phyloP scores from a whole-genome alignment of 2,329 filamentous ascomycete species.

The Berkeleyomyces rouxiae region DNA sequence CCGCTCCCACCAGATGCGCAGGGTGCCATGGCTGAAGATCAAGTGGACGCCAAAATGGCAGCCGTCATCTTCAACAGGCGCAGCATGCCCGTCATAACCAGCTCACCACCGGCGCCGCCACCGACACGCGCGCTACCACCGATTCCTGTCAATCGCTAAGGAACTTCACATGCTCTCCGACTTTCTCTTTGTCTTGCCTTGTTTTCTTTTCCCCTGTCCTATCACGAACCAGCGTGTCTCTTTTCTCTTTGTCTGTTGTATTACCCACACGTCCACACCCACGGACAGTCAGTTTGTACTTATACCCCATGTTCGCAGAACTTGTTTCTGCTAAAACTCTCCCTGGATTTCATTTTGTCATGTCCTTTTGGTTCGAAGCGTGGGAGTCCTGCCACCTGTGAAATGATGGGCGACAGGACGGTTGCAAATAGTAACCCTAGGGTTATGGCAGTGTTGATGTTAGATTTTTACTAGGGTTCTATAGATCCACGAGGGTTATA shows the following conservation, averaged over 20 bases:
- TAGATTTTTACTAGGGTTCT: too few species aligned
- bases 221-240: neutral
- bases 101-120: conserved; percentile 37
- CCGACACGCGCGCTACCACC: conserved; percentile 39
- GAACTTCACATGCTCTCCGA: neutral
- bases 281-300: neutral
- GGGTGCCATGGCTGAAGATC: neutral
- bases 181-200: neutral
- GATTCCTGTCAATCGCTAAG: conserved; percentile 24
- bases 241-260: neutral
- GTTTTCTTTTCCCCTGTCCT: neutral
- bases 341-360: neutral
- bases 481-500: too few species aligned
- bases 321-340: neutral
- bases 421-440: too few species aligned
- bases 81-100: conserved; percentile 34
- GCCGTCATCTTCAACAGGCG: conserved; percentile 22
- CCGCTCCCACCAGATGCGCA: neutral
- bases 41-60: neutral
- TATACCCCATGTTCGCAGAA: neutral
- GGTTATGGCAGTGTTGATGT: too few species aligned
- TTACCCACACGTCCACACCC: neutral
- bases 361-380: neutral
- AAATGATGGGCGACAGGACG: too few species aligned
- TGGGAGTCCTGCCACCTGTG: too few species aligned